Conservation (phyloP, 768 basidiomycete genomes). For the Amanita molliuscula region DNA sequence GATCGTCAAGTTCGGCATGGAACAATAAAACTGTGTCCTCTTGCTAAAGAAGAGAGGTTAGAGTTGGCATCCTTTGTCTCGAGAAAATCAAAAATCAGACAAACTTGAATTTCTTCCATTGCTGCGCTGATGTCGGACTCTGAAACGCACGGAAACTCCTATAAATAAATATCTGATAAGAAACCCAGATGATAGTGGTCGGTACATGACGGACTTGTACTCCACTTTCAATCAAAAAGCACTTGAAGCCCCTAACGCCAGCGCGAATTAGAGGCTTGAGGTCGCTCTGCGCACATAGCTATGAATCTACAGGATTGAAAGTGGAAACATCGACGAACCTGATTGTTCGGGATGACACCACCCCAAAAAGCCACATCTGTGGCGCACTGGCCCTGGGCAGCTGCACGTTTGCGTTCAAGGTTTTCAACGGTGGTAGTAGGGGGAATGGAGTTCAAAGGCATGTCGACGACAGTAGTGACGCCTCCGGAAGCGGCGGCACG, state of each 20-base stretch:
- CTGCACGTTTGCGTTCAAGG: slow-evolving; percentile 58
- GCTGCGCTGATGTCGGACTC: slow-evolving; percentile 58
- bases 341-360: slow-evolving; percentile 87
- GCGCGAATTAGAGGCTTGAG: slow-evolving; percentile 64
- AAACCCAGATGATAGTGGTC: not conserved
- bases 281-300: slow-evolving; percentile 36
- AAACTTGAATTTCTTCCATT: slow-evolving; percentile 68
- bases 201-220: slow-evolving; percentile 55
- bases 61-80: slow-evolving; percentile 5
- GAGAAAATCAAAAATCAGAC: slow-evolving; percentile 6
- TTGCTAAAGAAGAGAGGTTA: slow-evolving; percentile 29
- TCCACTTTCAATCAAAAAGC: slow-evolving; percentile 92
- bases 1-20: slow-evolving; percentile 76
- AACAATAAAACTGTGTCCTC: slow-evolving; percentile 70
- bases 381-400: slow-evolving; percentile 64
- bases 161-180: slow-evolving; percentile 4
- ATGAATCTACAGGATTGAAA: not conserved
- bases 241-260: slow-evolving; percentile 95
- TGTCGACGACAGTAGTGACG: slow-evolving; percentile 92
- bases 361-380: slow-evolving; percentile 92
- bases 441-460: slow-evolving; percentile 97
- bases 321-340: slow-evolving; percentile 29
- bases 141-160: slow-evolving; percentile 90
- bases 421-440: slow-evolving; percentile 84
- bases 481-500: slow-evolving; percentile 86